A percentile compares a stretch with the other conserved stretches of the same genome.
These are phyloP conservation scores for Pseudofabraea citricarpa DNA, from an alignment of 2,329 filamentous ascomycete species.

Conservation along the genomic window DNA sequence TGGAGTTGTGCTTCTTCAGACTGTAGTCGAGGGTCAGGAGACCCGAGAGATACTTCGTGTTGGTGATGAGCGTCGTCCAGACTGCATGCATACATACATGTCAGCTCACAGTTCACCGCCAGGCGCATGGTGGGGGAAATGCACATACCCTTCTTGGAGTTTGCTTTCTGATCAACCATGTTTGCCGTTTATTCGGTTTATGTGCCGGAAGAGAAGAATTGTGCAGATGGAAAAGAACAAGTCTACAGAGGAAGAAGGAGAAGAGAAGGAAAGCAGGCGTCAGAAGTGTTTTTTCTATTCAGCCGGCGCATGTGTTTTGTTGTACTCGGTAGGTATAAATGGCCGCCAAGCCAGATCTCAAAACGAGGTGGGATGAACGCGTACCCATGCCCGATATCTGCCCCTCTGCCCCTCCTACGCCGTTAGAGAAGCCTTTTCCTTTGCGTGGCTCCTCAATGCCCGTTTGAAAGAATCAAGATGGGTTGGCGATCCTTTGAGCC, in stretches of 20 bases:
- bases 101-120: no score
- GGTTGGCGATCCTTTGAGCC: no score
- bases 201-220: not conserved
- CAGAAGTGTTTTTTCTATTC: no score
- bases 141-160: slow-evolving; percentile 25
- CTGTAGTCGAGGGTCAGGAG: slow-evolving; percentile 78
- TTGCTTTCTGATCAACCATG: slow-evolving; percentile 18
- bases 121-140: no score
- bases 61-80: slow-evolving; percentile 86
- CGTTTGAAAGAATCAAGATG: no score
- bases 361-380: slow-evolving; percentile 3
- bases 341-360: not conserved
- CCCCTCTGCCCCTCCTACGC: not conserved
- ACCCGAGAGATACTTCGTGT: slow-evolving; percentile 74
- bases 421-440: no score
- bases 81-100: no score
- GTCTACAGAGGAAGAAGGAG: not conserved
- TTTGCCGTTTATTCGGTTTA: not conserved
- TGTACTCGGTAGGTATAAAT: no score
- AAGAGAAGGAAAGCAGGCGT: not conserved
- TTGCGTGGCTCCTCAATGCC: no score
- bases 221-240: not conserved
- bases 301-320: no score
- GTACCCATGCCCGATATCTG: not conserved
- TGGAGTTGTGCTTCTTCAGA: slow-evolving; percentile 58